phyloP scores from a whole-genome alignment of 2,329 filamentous ascomycete genomes.

The Grosmannia serpens region DNA sequence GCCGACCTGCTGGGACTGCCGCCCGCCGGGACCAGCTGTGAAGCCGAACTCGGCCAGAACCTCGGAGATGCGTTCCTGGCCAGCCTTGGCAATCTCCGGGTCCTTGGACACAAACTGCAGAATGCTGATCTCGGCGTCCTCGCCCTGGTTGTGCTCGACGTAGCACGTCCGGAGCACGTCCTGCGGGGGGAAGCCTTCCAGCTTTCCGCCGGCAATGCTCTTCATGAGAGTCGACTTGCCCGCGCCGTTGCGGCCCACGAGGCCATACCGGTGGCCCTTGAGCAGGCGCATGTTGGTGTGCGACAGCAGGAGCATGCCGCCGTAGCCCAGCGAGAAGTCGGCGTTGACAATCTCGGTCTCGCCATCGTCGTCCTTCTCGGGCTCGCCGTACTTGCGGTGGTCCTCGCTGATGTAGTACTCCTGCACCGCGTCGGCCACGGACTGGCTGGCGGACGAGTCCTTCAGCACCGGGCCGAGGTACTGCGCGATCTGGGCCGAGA shows the following conservation, averaged over 20 bases:
- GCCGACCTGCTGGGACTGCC: slow-evolving; percentile 81
- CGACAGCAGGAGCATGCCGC: slow-evolving; percentile 90
- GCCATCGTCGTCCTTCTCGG: slow-evolving; percentile 78
- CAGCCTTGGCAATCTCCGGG: slow-evolving; percentile 69
- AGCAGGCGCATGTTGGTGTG: slow-evolving; percentile 91
- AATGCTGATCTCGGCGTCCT: slow-evolving; percentile 93
- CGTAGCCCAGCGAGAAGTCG: slow-evolving; percentile 93
- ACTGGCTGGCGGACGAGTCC: slow-evolving; percentile 44
- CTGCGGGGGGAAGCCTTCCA: slow-evolving; percentile 90
- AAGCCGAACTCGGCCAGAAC: slow-evolving; percentile 92
- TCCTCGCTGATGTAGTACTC: slow-evolving; percentile 74
- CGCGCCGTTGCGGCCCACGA: slow-evolving; percentile 92
- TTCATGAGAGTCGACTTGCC: slow-evolving; percentile 99
- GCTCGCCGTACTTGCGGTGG: slow-evolving; percentile 72
- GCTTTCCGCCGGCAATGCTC: slow-evolving; percentile 86
- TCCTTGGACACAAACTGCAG: slow-evolving; percentile 88
- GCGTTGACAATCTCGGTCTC: slow-evolving; percentile 96
- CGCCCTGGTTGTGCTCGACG: slow-evolving; percentile 97
- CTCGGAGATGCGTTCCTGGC: slow-evolving; percentile 65
- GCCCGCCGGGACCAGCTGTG: slow-evolving; percentile 75
- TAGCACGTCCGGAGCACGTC: slow-evolving; percentile 93
- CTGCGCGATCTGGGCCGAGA: slow-evolving; percentile 55
- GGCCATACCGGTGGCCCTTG: slow-evolving; percentile 94
- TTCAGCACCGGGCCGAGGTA: slow-evolving; percentile 66
- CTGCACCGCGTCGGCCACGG: slow-evolving; percentile 63